Evolutionary conservation across 352 stramenopile genomes (phyloP).

Genomic region (Hyaloperonospora arabidopsidis): DNA sequence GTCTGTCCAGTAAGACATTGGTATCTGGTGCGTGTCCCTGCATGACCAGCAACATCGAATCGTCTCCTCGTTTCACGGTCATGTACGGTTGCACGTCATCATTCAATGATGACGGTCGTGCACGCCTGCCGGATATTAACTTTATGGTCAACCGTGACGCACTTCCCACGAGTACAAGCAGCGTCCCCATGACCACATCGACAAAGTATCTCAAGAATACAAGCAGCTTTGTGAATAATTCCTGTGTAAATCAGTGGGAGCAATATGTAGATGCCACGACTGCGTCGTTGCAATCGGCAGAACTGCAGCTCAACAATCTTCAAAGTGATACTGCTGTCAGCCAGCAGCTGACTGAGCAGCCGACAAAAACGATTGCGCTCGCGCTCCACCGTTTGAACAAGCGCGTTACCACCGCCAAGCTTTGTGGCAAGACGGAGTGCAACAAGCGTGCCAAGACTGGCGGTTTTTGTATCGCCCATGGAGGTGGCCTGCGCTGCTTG

Average conservation of each 20-base stretch:
- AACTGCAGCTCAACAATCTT: conserved; percentile 39
- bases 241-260: conserved; percentile 6
- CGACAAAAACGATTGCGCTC: conserved; percentile 24
- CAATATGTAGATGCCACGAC: conserved; percentile 37
- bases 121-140: too few relatives aligned
- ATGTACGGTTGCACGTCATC: too few relatives aligned
- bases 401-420: conserved; percentile 55
- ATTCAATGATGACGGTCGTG: too few relatives aligned
- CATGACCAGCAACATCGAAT: too few relatives aligned
- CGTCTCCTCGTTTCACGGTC: too few relatives aligned
- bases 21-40: too few relatives aligned
- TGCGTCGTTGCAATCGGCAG: conserved; percentile 16
- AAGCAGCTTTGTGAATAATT: too few relatives aligned
- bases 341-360: conserved; percentile 36
- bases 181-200: too few relatives aligned
- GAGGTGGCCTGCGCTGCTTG: conserved; percentile 68
- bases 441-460: conserved; percentile 75
- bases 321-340: conserved; percentile 39
- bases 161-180: too few relatives aligned
- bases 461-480: conserved; percentile 74
- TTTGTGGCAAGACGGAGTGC: conserved; percentile 68
- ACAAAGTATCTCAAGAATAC: too few relatives aligned
- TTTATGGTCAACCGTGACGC: too few relatives aligned
- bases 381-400: conserved; percentile 21
- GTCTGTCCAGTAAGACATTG: too few relatives aligned